Evolutionary conservation across 192 early-diverging fungal genomes (phyloP), one percentile per base, ranked within the genome.

Genomic region (Spinellus fusiger): DNA sequence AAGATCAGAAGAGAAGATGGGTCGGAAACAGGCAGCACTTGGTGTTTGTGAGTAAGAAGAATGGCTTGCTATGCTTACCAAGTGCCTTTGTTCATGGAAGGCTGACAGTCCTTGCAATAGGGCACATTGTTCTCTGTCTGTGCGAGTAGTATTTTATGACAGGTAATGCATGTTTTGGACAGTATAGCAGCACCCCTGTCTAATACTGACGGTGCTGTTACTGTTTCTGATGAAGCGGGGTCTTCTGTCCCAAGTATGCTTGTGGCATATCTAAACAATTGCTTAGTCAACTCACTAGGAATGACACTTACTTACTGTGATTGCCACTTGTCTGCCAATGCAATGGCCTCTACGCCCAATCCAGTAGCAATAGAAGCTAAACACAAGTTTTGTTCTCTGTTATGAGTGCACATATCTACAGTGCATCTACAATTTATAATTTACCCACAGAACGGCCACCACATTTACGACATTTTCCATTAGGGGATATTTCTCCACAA

Each of bases 391-490:
- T 29, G 18, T 35, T 40, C 9, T 33, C 27, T 8, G 32, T 1
- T 44, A 10, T 47, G 34, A n/a, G n/a, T n/a, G 16, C 12, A 44
- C 5, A 47, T 16, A 0, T 4, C 49, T 16, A 38, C 9, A 3
- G 9, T 33, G 48, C 25, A 13, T 52, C 28, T 25, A n/a, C 15
- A 3, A 4, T n/a, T 34, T 3, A 25, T 32, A 23, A 66, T 65
- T 37, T 76, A 80, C 78, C 73, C 37, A 80, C 75, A 50, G 74
- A 69, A 10, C 73, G 69, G 16, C 78, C 78, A n/a, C 78, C 78
- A 55, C 78, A 80, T 55, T 74, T 74, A 28, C 70, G 44, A 56
- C 78, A 80, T 54, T 73, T 80, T 49, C 69, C 70, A 12, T 2
- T 12, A 18, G 64, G 53, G 23, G 71, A 57, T 44, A 80, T 75